Evolutionary conservation across 2,329 filamentous ascomycete genomes (phyloP).

Genomic region (Metarhizium album): DNA sequence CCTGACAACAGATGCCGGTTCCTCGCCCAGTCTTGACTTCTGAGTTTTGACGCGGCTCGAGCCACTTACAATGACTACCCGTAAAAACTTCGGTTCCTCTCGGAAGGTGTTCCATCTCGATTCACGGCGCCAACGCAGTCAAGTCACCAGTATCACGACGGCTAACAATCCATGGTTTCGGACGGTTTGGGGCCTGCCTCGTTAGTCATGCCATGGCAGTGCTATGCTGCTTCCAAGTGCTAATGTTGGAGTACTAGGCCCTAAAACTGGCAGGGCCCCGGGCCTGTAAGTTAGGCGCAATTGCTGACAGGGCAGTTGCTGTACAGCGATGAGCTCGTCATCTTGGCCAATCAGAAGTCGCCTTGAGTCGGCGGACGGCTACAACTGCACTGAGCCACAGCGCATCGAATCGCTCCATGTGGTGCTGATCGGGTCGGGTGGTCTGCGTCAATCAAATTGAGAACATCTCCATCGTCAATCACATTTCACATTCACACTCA

Average conservation of each 20-base stretch:
- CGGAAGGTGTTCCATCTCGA: neutral
- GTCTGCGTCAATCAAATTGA: neutral
- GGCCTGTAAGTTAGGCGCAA: too few species aligned
- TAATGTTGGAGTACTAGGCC: too few species aligned
- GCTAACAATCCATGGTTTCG: neutral
- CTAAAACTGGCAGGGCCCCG: too few species aligned
- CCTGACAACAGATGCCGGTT: too few species aligned
- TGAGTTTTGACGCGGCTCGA: neutral
- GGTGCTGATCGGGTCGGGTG: too few species aligned
- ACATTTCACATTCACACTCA: neutral
- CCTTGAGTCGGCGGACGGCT: neutral
- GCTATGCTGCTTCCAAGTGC: too few species aligned
- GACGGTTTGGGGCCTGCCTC: neutral
- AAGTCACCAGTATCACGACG: too few species aligned
- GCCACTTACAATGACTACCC: slow-evolving; percentile 3
- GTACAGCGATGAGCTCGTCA: neutral
- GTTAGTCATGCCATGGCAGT: slow-evolving; percentile 8
- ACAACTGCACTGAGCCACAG: neutral
- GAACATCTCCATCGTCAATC: neutral
- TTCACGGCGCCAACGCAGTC: too few species aligned
- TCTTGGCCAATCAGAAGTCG: neutral
- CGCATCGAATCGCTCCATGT: neutral
- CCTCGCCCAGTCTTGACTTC: neutral
- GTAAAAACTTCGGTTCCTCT: slow-evolving; percentile 6
- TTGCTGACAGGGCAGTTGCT: neutral